Conservation (phyloP, 163 green algal species). For the Trebouxiophyceae sp. region DNA sequence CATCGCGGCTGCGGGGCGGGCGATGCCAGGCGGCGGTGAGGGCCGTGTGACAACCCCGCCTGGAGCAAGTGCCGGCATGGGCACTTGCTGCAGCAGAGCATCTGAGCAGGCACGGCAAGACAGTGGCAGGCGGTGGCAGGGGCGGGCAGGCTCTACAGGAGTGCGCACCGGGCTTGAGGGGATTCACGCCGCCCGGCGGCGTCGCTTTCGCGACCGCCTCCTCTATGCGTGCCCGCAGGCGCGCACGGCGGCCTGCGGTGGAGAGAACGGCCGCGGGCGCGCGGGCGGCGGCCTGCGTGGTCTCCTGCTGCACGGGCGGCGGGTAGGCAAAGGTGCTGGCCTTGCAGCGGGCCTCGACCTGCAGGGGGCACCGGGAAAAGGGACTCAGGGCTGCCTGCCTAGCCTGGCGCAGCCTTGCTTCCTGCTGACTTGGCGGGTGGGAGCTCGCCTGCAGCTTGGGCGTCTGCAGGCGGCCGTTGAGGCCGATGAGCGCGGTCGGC, state of each 20-base stretch:
- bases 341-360: constrained; percentile 54
- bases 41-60: no score
- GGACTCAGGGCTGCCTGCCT: background rate
- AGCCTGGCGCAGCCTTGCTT: background rate
- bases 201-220: constrained; percentile 25
- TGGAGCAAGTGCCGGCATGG: no score
- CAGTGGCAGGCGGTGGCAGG: no score
- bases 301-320: constrained; percentile 55
- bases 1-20: constrained; percentile 49
- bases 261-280: constrained; percentile 90
- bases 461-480: constrained; percentile 77
- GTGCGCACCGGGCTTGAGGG: no score
- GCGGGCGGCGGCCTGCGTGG: constrained; percentile 49
- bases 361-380: constrained; percentile 1
- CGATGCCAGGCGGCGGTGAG: no score
- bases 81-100: no score
- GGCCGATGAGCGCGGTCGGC: constrained; percentile 80
- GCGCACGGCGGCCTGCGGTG: constrained; percentile 78
- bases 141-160: no score
- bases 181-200: no score
- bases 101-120: no score
- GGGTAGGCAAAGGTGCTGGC: constrained; percentile 89
- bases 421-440: background rate
- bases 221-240: constrained; percentile 54
- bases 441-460: constrained; percentile 57